These are phyloP conservation scores for Mrakia hoshinonis DNA, from an alignment of 768 basidiomycete genomes.

Conservation along the genomic window DNA sequence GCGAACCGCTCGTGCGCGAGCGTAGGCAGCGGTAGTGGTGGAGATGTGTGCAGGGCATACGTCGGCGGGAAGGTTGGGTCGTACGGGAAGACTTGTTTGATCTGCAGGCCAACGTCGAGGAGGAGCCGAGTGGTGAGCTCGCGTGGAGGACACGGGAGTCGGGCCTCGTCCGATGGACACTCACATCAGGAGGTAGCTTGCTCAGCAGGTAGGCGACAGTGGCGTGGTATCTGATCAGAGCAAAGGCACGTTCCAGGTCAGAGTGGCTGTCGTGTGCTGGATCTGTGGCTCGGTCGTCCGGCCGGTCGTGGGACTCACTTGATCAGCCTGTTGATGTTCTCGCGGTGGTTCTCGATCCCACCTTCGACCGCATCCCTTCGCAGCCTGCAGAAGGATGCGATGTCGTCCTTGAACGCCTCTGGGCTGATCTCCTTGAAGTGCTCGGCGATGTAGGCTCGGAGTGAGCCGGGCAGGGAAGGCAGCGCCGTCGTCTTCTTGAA, in stretches of 20 bases:
- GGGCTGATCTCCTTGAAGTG: constrained; percentile 65
- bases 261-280: too few species aligned
- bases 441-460: constrained; percentile 50
- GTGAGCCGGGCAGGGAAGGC: constrained; percentile 45
- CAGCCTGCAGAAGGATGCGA: constrained; percentile 59
- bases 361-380: constrained; percentile 53
- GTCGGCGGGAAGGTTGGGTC: constrained; percentile 48
- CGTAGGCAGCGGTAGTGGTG: constrained; percentile 58
- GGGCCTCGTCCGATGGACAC: constrained; percentile 35
- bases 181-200: constrained; percentile 72
- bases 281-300: background rate
- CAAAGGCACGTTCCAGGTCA: background rate
- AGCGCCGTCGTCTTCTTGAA: constrained; percentile 61
- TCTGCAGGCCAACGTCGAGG: constrained; percentile 30
- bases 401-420: constrained; percentile 72
- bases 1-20: constrained; percentile 73
- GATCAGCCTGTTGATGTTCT: constrained; percentile 43
- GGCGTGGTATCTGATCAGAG: constrained; percentile 66
- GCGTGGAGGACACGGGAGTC: background rate
- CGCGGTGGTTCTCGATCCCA: constrained; percentile 44
- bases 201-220: constrained; percentile 73
- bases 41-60: constrained; percentile 42
- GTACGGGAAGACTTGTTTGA: constrained; percentile 37
- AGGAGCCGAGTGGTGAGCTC: background rate
- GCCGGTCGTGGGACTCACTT: constrained; percentile 51